Evolutionary conservation across 805 yeast species (phyloP).

Genomic region (Candida ortonii): DNA sequence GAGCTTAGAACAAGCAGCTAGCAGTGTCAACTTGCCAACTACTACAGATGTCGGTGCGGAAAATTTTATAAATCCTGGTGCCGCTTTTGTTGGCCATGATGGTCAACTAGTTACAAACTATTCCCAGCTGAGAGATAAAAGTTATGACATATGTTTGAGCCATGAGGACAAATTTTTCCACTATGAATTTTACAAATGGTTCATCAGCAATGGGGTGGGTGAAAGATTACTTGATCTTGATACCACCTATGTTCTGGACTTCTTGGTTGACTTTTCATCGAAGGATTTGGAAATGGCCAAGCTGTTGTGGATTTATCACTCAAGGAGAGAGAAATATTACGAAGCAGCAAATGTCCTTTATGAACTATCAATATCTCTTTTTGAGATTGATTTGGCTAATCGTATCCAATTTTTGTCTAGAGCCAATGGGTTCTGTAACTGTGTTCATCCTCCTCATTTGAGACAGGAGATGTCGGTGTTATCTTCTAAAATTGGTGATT

Average conservation of each 20-base stretch:
- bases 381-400: conserved; percentile 61
- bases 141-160: conserved; percentile 71
- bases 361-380: conserved; percentile 69
- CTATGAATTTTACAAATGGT: conserved; percentile 90
- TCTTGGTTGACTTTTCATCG: conserved; percentile 63
- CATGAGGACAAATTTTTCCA: conserved; percentile 85
- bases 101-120: conserved; percentile 45
- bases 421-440: conserved; percentile 89
- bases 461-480: conserved; percentile 75
- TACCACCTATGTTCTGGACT: conserved; percentile 76
- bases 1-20: conserved; percentile 31
- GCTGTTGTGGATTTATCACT: conserved; percentile 83
- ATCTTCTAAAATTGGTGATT: conserved; percentile 67
- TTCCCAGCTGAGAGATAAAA: conserved; percentile 60
- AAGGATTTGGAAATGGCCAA: conserved; percentile 73
- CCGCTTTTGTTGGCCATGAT: conserved; percentile 28
- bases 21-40: conserved; percentile 11
- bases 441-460: conserved; percentile 72
- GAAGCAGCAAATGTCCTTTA: conserved; percentile 83
- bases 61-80: conserved; percentile 5
- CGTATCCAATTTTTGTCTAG: conserved; percentile 87
- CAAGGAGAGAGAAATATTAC: conserved; percentile 72
- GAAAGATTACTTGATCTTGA: conserved; percentile 76
- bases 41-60: conserved; percentile 14
- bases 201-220: conserved; percentile 70